A percentile compares a stretch with the other conserved stretches of the same genome.
These are phyloP conservation scores for Wickerhamomyces mucosus DNA, from an alignment of 805 yeast species.

Conservation along the genomic window DNA sequence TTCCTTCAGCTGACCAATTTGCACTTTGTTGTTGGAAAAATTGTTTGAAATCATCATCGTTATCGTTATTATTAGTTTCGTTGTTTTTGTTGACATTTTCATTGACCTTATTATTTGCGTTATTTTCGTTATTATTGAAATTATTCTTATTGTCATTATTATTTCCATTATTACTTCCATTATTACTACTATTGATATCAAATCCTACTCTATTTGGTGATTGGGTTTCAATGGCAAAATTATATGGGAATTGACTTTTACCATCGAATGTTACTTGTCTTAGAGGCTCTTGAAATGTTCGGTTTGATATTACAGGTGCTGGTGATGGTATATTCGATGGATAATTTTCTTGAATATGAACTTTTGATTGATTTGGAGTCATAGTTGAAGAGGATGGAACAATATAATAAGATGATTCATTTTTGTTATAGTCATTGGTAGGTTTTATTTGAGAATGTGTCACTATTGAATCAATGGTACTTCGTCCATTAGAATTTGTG, in stretches of 20 bases:
- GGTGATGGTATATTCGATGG: constrained; percentile 1
- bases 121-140: neutral
- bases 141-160: too few species aligned
- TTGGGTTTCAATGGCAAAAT: too few species aligned
- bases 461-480: constrained; percentile 1
- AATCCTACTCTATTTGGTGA: too few species aligned
- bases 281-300: too few species aligned
- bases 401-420: too few species aligned
- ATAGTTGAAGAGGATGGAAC: neutral
- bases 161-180: too few species aligned
- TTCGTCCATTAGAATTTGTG: neutral
- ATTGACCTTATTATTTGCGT: too few species aligned
- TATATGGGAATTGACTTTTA: too few species aligned
- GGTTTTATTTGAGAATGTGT: neutral
- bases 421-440: constrained; percentile 5
- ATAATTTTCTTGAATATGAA: neutral
- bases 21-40: constrained; percentile 60
- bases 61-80: constrained; percentile 16
- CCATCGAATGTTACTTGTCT: too few species aligned
- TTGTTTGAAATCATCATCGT: constrained; percentile 32
- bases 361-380: neutral
- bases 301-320: constrained; percentile 1
- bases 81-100: constrained; percentile 6
- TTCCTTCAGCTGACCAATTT: constrained; percentile 40
- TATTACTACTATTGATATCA: too few species aligned